A percentile compares a stretch with the other conserved stretches of the same genome.
Conservation (phyloP, 2,329 filamentous ascomycete genomes). For the Alternaria atra region DNA sequence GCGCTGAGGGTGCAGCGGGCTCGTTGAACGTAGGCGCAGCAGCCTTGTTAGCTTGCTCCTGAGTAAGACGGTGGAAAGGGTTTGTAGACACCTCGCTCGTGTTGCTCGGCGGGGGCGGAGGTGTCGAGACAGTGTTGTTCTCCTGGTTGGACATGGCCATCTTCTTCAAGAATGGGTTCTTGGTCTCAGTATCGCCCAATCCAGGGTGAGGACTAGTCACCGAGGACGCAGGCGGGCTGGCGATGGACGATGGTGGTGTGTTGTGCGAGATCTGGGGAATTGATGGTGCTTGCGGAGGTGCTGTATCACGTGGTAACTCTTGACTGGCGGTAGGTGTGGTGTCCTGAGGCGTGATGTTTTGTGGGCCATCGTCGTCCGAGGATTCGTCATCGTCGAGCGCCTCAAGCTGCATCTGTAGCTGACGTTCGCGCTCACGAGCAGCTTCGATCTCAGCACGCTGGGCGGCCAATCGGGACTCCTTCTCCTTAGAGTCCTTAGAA, state of each 20-base stretch:
- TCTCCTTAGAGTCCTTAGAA: conserved; percentile 84
- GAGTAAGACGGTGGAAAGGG: conserved; percentile 88
- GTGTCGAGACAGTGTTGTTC: conserved; percentile 53
- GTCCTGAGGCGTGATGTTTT: conserved; percentile 71
- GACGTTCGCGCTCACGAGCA: conserved; percentile 86
- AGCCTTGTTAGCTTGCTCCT: conserved; percentile 64
- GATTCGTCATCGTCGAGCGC: conserved; percentile 71
- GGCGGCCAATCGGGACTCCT: conserved; percentile 82
- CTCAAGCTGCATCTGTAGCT: conserved; percentile 89
- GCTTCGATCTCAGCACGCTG: conserved; percentile 92
- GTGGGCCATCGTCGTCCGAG: conserved; percentile 79
- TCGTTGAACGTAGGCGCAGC: conserved; percentile 53
- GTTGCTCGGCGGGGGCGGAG: conserved; percentile 52
- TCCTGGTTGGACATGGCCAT: conserved; percentile 74
- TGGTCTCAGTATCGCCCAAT: conserved; percentile 77
- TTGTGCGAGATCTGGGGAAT: conserved; percentile 48
- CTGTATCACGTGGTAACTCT: conserved; percentile 56
- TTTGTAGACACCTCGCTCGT: conserved; percentile 74
- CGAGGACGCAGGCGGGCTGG: conserved; percentile 59
- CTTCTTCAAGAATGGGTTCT: conserved; percentile 94
- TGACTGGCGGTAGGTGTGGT: conserved; percentile 68
- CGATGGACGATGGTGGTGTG: conserved; percentile 59
- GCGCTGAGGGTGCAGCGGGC: conserved; percentile 59
- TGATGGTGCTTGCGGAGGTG: conserved; percentile 59
- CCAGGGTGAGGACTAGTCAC: conserved; percentile 59